phyloP scores from a whole-genome alignment of 495 filamentous ascomycete species.

The Aspergillus conjunctus region DNA sequence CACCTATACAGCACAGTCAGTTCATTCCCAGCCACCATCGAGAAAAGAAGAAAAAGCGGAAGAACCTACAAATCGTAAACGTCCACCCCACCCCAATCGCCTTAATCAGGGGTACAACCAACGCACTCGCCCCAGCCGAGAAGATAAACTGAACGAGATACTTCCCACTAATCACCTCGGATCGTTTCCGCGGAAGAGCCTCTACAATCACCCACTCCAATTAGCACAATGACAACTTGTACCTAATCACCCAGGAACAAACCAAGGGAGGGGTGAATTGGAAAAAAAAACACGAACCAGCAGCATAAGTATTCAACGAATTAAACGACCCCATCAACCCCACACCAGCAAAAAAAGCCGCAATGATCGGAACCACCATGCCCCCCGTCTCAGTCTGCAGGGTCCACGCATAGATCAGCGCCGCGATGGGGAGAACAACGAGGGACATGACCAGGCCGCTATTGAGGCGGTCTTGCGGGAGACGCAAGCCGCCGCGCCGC shows the following conservation, averaged over 20 bases:
- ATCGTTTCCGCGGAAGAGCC: conserved; percentile 48
- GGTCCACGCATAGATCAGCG: conserved; percentile 71
- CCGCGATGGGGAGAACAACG: conserved; percentile 61
- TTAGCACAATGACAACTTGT: background rate
- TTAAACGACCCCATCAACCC: conserved; percentile 73
- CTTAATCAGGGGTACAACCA: conserved; percentile 64
- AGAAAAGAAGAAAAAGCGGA: conserved; percentile 1
- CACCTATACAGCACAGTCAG: conserved; percentile 30
- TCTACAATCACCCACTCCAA: conserved; percentile 33
- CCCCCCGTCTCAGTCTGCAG: conserved; percentile 65
- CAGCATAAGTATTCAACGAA: conserved; percentile 71
- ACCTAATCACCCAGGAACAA: background rate
- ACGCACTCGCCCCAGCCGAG: conserved; percentile 63
- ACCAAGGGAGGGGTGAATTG: background rate
- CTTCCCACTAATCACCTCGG: conserved; percentile 72
- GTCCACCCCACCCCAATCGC: conserved; percentile 68
- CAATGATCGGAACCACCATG: conserved; percentile 66
- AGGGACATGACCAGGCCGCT: conserved; percentile 65
- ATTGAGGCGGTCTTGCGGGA: conserved; percentile 73
- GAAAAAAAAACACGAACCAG: conserved; percentile 53
- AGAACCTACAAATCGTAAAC: conserved; percentile 45
- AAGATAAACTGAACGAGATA: conserved; percentile 73
- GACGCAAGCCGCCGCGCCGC: conserved; percentile 57
- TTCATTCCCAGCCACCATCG: background rate
- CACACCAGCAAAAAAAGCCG: conserved; percentile 68